Evolutionary conservation across 257 asterid genomes (phyloP), one percentile per base, ranked within the genome.

Genomic region (Lycium ferocissimum): DNA sequence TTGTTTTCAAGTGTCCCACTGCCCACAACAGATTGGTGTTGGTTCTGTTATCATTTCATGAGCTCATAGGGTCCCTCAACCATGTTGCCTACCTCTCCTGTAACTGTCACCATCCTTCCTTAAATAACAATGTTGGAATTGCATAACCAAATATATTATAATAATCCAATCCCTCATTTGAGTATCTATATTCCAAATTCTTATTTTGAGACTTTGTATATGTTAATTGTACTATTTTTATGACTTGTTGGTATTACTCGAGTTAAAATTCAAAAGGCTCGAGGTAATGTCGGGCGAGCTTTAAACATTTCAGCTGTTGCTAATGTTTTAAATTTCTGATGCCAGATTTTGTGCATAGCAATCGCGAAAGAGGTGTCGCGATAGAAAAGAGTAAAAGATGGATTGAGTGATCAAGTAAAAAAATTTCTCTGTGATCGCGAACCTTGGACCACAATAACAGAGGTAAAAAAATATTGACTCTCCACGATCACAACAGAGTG

Each of bases 41-140:
- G 45, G n/a, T 65, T 66, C 7, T 15, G 37, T 33, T 26, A 66
- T 33, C 45, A 43, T 66, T 66, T 66, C n/a, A 66, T 33, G 73
- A 45, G 73, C 73, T 66, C 45, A 26, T 15, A 57, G 10, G 73
- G 73, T 66, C n/a, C 73, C 73, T 66, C 73, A 26, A 12, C 45
- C 72, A 26, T 65, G 9, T 65, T 65, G 8, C 43, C 72, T 65
- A 65, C 45, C 18, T 26, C 72, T 4, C 71, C 17, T 63, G 22
- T 63, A 11, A 65, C 38, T 65, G 7, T 26, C 72, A 65, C 43
- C 45, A 66, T 33, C 73, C 45, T 66, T 66, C 17, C 43, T 38
- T 7, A 7, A 66, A 66, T 33, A 66, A 12, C 73, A 33, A 66
- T 66, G 6, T 66, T 66, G 45, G 73, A 66, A 33, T 66, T 66